Percentiles rank a stretch among this genome's conserved stretches.
These are phyloP conservation scores for Fusarium sp. DNA, from an alignment of 2,329 filamentous ascomycete genomes.

Conservation along the genomic window DNA sequence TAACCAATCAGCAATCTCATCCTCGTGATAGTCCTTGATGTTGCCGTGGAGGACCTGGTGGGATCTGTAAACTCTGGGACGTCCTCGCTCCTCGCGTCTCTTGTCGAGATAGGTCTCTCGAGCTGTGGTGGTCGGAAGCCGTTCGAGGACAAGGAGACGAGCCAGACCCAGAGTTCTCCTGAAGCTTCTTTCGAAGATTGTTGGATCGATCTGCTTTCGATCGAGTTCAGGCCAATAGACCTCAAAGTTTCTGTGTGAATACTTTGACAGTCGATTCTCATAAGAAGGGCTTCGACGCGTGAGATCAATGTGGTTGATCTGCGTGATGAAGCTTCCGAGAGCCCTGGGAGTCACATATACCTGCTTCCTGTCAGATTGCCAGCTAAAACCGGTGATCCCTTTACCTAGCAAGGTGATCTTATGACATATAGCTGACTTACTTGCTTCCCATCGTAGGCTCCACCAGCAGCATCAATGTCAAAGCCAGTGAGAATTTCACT, in stretches of 20 bases:
- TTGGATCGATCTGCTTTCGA: conserved; percentile 82
- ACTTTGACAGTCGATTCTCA: conserved; percentile 87
- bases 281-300: conserved; percentile 86
- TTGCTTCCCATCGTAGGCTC: conserved; percentile 83
- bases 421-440: conserved; percentile 57
- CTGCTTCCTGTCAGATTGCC: conserved; percentile 55
- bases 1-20: conserved; percentile 87
- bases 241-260: conserved; percentile 86
- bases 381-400: neutral
- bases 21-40: conserved; percentile 81
- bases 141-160: conserved; percentile 82
- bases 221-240: conserved; percentile 83
- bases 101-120: conserved; percentile 78
- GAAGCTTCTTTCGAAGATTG: conserved; percentile 87
- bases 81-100: conserved; percentile 77
- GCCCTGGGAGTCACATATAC: conserved; percentile 84
- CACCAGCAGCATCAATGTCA: conserved; percentile 87
- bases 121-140: conserved; percentile 75
- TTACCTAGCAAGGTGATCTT: neutral
- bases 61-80: conserved; percentile 66
- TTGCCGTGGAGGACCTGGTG: conserved; percentile 66
- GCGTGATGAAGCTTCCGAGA: conserved; percentile 82
- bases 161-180: conserved; percentile 80
- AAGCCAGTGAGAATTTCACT: conserved; percentile 90
- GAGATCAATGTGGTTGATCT: conserved; percentile 84